These are phyloP conservation scores for Sarocladium strictum DNA, from an alignment of 2,329 filamentous ascomycete species.

Conservation along the genomic window DNA sequence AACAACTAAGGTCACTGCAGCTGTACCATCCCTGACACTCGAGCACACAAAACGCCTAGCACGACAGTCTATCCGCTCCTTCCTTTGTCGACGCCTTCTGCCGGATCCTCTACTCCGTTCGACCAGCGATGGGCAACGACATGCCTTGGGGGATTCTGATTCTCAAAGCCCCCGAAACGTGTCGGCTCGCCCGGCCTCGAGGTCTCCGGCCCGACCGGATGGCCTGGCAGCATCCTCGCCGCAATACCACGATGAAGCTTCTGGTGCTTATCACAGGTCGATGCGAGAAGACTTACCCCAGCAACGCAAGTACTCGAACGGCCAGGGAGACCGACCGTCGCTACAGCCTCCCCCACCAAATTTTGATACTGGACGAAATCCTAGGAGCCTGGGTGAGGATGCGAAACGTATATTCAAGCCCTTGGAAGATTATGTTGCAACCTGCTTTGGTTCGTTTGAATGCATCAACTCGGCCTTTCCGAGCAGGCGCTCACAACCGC, in stretches of 20 bases:
- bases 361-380: constrained; percentile 9
- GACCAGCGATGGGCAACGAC: background rate
- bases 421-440: constrained; percentile 71
- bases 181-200: background rate
- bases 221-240: background rate
- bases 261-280: background rate
- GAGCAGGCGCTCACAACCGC: constrained; percentile 34
- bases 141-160: background rate
- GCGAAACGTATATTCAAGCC: constrained; percentile 63
- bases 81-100: constrained; percentile 15
- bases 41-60: constrained; percentile 27
- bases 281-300: constrained; percentile 25
- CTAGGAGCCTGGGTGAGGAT: constrained; percentile 21
- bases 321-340: constrained; percentile 33
- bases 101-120: background rate
- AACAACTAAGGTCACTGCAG: constrained; percentile 13
- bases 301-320: constrained; percentile 32
- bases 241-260: background rate
- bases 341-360: constrained; percentile 15
- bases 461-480: constrained; percentile 74
- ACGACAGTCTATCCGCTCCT: constrained; percentile 27
- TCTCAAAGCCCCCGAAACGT: background rate
- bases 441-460: constrained; percentile 62
- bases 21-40: constrained; percentile 23
- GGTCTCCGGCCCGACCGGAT: background rate